Evolutionary conservation across 768 basidiomycete genomes (phyloP).

Genomic region (Multifurca ochricompacta): DNA sequence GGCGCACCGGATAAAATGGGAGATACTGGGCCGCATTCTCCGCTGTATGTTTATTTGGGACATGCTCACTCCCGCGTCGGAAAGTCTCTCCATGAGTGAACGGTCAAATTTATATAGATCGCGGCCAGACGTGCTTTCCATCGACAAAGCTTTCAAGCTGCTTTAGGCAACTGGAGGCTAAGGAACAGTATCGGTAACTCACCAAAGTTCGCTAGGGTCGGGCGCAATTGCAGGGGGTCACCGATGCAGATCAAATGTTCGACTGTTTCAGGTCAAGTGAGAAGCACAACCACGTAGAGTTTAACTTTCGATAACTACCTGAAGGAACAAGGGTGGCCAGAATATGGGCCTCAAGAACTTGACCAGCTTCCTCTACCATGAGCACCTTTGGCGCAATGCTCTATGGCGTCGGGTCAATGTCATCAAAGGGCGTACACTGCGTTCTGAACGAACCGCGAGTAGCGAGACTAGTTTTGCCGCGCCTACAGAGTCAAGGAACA

Average conservation of each 20-base stretch:
- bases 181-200: slow-evolving; percentile 19
- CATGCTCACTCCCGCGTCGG: slow-evolving; percentile 51
- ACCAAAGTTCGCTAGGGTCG: slow-evolving; percentile 58
- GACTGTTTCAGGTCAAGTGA: slow-evolving; percentile 25
- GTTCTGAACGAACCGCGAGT: slow-evolving; percentile 38
- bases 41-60: slow-evolving; percentile 65
- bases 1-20: slow-evolving; percentile 47
- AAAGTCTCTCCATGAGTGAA: slow-evolving; percentile 69
- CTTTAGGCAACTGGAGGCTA: neutral
- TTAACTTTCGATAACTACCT: slow-evolving; percentile 3
- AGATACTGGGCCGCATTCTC: slow-evolving; percentile 67
- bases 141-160: slow-evolving; percentile 46
- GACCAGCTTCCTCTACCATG: slow-evolving; percentile 75
- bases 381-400: slow-evolving; percentile 52
- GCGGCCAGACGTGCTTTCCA: slow-evolving; percentile 53
- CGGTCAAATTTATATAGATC: slow-evolving; percentile 54
- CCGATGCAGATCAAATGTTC: slow-evolving; percentile 77
- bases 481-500: slow-evolving; percentile 31
- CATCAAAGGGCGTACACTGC: too few species aligned
- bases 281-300: neutral
- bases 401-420: slow-evolving; percentile 29
- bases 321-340: slow-evolving; percentile 51
- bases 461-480: slow-evolving; percentile 59
- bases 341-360: slow-evolving; percentile 74
- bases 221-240: slow-evolving; percentile 69